A percentile compares a stretch with the other conserved stretches of the same genome.
Conservation (phyloP, 768 basidiomycete genomes). For the Boletus bicolor region DNA sequence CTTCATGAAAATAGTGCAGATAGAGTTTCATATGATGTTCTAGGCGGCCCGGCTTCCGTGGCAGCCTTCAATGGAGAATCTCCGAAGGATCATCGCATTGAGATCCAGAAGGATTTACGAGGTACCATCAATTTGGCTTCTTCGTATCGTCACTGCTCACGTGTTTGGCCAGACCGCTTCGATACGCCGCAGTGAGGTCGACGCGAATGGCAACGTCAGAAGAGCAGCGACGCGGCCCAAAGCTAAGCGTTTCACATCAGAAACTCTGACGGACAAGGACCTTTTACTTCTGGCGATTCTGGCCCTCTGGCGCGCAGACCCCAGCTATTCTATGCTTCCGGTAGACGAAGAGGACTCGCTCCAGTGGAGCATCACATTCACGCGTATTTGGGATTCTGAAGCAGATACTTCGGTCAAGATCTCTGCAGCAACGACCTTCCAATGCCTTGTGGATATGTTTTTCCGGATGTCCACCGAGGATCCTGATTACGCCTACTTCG, state of each 20-base stretch:
- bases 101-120: slow-evolving; percentile 56
- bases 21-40: slow-evolving; percentile 9
- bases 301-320: slow-evolving; percentile 61
- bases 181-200: slow-evolving; percentile 58
- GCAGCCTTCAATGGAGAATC: slow-evolving; percentile 50
- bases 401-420: slow-evolving; percentile 65
- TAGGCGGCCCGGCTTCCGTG: slow-evolving; percentile 54
- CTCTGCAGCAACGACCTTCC: slow-evolving; percentile 50
- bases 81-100: slow-evolving; percentile 42
- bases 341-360: slow-evolving; percentile 40
- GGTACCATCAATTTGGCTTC: slow-evolving; percentile 36
- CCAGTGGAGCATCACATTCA: slow-evolving; percentile 45
- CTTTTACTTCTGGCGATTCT: slow-evolving; percentile 67
- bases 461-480: slow-evolving; percentile 43
- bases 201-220: slow-evolving; percentile 52
- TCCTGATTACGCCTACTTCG: slow-evolving; percentile 34
- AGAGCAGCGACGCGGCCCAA: slow-evolving; percentile 57
- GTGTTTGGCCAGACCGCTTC: slow-evolving; percentile 41
- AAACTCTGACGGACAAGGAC: slow-evolving; percentile 66
- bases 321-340: slow-evolving; percentile 51
- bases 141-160: slow-evolving; percentile 9
- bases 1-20: not conserved
- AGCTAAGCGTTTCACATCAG: slow-evolving; percentile 52
- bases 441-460: slow-evolving; percentile 41
- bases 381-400: slow-evolving; percentile 60